Conservation (phyloP, 257 asterid genomes). For the Forsythia suspensa region DNA sequence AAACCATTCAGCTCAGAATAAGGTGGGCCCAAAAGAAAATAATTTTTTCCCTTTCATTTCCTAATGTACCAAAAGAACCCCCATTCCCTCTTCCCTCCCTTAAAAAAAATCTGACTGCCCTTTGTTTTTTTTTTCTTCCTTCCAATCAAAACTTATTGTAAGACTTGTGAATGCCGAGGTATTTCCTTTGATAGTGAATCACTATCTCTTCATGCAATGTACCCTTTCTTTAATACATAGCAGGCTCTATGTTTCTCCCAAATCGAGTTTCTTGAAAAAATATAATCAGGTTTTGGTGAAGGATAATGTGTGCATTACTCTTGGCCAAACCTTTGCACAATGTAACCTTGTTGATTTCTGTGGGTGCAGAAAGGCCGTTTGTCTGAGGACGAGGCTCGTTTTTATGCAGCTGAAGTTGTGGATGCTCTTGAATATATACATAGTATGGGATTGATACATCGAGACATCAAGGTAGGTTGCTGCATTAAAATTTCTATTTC, state of each 20-base stretch:
- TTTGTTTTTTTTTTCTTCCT: not conserved
- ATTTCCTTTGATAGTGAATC: not conserved
- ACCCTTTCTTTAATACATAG: not conserved
- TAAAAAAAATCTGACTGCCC: not conserved
- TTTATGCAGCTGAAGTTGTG: slow-evolving; percentile 97
- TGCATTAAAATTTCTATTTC: slow-evolving; percentile 9
- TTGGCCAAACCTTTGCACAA: slow-evolving; percentile 6
- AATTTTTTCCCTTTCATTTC: not conserved
- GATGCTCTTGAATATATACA: slow-evolving; percentile 98
- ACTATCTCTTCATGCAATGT: not conserved
- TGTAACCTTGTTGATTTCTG: slow-evolving; percentile 22
- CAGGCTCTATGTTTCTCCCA: not conserved
- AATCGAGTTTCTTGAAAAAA: not conserved
- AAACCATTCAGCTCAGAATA: not conserved
- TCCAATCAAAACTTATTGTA: not conserved
- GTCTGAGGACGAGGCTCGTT: slow-evolving; percentile 87
- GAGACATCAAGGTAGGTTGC: slow-evolving; percentile 86
- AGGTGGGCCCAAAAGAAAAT: not conserved
- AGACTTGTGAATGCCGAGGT: not conserved
- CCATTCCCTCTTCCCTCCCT: not conserved
- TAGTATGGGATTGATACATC: slow-evolving; percentile 91
- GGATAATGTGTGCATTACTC: not conserved
- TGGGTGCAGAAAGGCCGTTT: slow-evolving; percentile 87
- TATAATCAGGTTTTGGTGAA: not conserved
- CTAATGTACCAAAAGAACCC: not conserved